phyloP scores from a whole-genome alignment of 495 filamentous ascomycete species.

The Talaromyces nanjingensis region DNA sequence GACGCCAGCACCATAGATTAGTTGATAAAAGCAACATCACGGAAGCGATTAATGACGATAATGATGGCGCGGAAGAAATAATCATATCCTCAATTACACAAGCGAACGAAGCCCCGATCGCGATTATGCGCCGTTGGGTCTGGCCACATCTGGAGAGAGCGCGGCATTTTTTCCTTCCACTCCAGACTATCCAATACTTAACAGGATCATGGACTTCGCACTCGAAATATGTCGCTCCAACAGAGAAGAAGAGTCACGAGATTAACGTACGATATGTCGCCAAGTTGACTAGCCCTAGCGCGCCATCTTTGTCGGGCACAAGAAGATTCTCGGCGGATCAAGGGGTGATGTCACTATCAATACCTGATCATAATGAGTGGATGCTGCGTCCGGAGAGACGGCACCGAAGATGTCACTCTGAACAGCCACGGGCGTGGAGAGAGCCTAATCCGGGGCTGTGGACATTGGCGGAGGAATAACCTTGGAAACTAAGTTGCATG shows the following conservation, averaged over 20 bases:
- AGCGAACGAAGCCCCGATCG: conserved; percentile 6
- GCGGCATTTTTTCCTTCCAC: conserved; percentile 14
- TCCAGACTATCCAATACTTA: neutral
- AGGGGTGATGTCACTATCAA: neutral
- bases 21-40: neutral
- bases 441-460: conserved; percentile 32
- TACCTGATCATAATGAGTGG: neutral
- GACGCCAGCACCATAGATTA: neutral
- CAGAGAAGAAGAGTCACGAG: neutral
- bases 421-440: conserved; percentile 36
- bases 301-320: neutral
- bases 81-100: conserved; percentile 12
- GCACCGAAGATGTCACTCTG: conserved; percentile 36
- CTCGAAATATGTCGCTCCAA: neutral
- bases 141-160: conserved; percentile 32
- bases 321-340: neutral
- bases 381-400: conserved; percentile 16
- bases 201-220: neutral
- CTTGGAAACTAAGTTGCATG: neutral
- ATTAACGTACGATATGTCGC: neutral
- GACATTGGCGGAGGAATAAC: conserved; percentile 29
- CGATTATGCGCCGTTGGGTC: conserved; percentile 23
- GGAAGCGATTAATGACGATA: neutral
- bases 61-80: conserved; percentile 3
- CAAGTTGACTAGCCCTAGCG: neutral